Conservation (phyloP, 768 basidiomycete species). For the Mycena floridula region DNA sequence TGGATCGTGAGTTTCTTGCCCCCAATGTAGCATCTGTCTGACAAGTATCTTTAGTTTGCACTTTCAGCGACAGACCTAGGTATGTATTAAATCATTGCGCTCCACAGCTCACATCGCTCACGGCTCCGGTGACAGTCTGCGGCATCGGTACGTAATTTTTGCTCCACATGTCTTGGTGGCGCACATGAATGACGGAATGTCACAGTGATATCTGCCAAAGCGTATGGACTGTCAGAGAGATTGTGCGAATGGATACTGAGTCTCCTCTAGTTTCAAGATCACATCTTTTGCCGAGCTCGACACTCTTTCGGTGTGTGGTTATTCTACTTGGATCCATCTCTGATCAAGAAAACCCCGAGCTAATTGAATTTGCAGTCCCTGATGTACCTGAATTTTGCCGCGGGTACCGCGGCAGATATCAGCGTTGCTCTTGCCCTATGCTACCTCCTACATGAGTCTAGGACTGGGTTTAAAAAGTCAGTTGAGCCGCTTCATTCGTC, state of each 20-base stretch:
- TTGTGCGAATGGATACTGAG: too few species aligned
- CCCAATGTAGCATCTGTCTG: background rate
- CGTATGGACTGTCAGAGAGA: slow-evolving; percentile 38
- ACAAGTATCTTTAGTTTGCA: slow-evolving; percentile 17
- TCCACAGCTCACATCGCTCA: too few species aligned
- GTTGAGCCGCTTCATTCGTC: too few species aligned
- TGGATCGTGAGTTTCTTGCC: slow-evolving; percentile 36
- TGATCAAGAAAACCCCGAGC: background rate
- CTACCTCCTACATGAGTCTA: slow-evolving; percentile 39
- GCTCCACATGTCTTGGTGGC: background rate
- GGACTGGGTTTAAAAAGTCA: slow-evolving; percentile 47
- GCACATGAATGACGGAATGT: too few species aligned
- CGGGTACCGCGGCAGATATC: slow-evolving; percentile 43
- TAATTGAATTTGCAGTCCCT: too few species aligned
- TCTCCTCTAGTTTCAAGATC: slow-evolving; percentile 40
- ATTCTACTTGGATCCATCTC: background rate
- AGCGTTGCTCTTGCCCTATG: slow-evolving; percentile 44
- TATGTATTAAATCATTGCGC: too few species aligned
- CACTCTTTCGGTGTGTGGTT: slow-evolving; percentile 28
- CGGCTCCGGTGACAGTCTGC: too few species aligned
- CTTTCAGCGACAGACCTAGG: slow-evolving; percentile 41
- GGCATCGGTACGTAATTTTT: slow-evolving; percentile 26
- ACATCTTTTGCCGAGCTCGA: slow-evolving; percentile 29
- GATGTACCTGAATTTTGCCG: slow-evolving; percentile 47
- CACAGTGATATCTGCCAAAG: slow-evolving; percentile 46